phyloP scores from a whole-genome alignment of 257 asterid genomes.

The Leonotis leonurus region DNA sequence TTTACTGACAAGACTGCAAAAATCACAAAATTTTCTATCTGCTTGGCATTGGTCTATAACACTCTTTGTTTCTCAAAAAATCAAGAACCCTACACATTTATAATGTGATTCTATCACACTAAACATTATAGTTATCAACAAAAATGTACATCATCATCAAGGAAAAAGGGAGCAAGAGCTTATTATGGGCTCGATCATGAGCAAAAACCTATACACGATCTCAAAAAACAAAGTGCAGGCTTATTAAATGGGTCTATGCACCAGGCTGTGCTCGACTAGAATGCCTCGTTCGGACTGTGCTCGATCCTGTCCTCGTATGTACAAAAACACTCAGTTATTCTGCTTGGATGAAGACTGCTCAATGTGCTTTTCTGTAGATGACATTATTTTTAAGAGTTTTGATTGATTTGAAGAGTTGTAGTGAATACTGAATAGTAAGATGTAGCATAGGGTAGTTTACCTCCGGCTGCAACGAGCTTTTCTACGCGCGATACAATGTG shows the following conservation, averaged over 20 bases:
- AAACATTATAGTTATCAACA: neutral
- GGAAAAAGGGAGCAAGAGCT: constrained; percentile 3
- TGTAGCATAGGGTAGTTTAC: constrained; percentile 23
- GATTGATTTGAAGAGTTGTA: neutral
- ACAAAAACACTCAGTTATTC: constrained; percentile 10
- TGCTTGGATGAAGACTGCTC: constrained; percentile 31
- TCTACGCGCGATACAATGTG: constrained; percentile 84
- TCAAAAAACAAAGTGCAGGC: constrained; percentile 10
- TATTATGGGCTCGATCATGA: constrained; percentile 22
- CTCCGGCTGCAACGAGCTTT: constrained; percentile 80
- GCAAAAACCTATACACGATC: constrained; percentile 20
- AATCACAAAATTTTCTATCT: neutral
- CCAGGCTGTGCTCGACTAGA: constrained; percentile 3
- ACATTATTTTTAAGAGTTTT: neutral
- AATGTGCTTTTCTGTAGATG: constrained; percentile 38
- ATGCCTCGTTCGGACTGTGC: neutral
- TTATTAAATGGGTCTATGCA: constrained; percentile 17
- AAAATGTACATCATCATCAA: constrained; percentile 13
- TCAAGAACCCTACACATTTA: constrained; percentile 7
- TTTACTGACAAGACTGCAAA: neutral
- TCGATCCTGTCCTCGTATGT: constrained; percentile 15
- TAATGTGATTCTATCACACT: neutral
- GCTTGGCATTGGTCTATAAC: neutral
- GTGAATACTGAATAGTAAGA: neutral
- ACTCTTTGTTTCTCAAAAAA: neutral